phyloP scores from a whole-genome alignment of 2,329 filamentous ascomycete species.

The Claviceps arundinis region DNA sequence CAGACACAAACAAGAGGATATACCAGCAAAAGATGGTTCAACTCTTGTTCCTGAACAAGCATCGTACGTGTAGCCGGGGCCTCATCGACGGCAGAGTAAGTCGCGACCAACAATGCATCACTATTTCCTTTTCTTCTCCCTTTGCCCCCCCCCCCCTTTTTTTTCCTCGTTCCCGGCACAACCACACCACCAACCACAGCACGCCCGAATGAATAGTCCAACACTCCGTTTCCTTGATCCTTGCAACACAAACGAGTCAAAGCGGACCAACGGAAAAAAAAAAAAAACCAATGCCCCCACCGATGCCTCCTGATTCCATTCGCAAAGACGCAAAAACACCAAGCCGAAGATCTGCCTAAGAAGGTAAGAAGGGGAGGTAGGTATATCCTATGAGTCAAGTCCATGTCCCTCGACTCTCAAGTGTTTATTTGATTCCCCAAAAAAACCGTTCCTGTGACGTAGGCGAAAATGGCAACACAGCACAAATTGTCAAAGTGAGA shows the following conservation, averaged over 20 bases:
- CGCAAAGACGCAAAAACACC: conserved; percentile 18
- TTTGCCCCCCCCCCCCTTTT: conserved; percentile 12
- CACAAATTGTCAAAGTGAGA: conserved; percentile 10
- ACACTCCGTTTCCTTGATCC: conserved; percentile 24
- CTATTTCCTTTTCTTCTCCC: not conserved
- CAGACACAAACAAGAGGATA: too few relatives aligned
- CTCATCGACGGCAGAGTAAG: too few relatives aligned
- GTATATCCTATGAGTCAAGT: conserved; percentile 24
- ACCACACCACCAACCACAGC: conserved; percentile 18
- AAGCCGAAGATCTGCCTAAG: conserved; percentile 25
- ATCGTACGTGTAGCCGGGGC: too few relatives aligned
- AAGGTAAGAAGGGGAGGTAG: not conserved
- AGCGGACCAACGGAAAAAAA: conserved; percentile 10
- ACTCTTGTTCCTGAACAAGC: too few relatives aligned
- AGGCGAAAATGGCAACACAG: conserved; percentile 11
- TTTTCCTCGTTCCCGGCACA: conserved; percentile 28
- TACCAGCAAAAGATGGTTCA: too few relatives aligned
- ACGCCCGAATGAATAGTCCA: conserved; percentile 24
- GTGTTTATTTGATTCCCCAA: conserved; percentile 30
- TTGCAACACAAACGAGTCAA: not conserved
- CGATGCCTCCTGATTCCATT: conserved; percentile 20
- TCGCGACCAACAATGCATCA: not conserved
- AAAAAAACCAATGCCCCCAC: conserved; percentile 21
- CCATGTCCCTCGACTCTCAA: conserved; percentile 32
- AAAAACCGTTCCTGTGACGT: conserved; percentile 20